phyloP scores from a whole-genome alignment of 371 early-diverging fungal genomes.

The Mortierella sp. region DNA sequence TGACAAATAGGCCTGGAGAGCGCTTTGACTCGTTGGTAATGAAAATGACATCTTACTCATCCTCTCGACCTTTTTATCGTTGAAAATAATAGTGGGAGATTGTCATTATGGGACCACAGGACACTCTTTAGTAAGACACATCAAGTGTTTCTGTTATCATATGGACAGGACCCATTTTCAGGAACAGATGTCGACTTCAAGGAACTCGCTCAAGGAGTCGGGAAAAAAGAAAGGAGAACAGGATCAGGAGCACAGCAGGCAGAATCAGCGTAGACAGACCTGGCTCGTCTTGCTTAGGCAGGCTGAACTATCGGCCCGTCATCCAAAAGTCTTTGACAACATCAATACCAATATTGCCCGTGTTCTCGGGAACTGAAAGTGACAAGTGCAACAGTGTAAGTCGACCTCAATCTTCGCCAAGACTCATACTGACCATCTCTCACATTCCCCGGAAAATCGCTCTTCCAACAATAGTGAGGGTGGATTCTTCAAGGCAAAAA shows the following conservation, averaged over 20 bases:
- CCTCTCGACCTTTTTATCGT: background rate
- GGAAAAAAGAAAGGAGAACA: background rate
- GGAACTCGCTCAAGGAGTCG: background rate
- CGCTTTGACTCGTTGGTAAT: background rate
- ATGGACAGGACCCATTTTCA: background rate
- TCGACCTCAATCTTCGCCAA: background rate
- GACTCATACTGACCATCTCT: background rate
- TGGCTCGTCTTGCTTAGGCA: background rate
- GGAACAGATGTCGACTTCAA: background rate
- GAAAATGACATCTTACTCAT: background rate
- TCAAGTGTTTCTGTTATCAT: background rate
- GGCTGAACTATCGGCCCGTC: background rate
- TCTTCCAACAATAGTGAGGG: conserved; percentile 73
- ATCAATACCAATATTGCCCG: background rate
- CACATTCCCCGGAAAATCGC: background rate
- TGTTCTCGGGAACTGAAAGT: background rate
- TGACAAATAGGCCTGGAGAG: background rate
- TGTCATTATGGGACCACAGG: conserved; percentile 90
- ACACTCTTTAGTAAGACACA: conserved; percentile 84
- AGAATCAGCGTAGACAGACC: background rate
- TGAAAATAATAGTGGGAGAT: conserved; percentile 80
- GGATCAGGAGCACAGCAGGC: background rate
- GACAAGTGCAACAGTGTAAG: background rate
- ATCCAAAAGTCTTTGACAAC: no score
- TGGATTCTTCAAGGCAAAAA: conserved; percentile 91